These are phyloP conservation scores for Euphorbia pulcherrima DNA, from an alignment of 345 rosid species.

Conservation along the genomic window DNA sequence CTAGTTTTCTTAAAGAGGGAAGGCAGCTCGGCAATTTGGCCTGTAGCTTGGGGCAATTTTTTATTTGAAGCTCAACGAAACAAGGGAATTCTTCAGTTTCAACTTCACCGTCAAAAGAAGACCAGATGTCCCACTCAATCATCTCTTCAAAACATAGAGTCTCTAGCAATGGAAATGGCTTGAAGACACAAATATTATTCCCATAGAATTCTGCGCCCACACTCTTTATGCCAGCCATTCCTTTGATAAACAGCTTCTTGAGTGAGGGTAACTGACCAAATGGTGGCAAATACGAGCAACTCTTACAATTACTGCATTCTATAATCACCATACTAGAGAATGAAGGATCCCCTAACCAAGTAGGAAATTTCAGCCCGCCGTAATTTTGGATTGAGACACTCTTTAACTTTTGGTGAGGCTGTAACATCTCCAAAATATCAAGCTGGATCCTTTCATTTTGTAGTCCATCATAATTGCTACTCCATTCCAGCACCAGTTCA, in stretches of 20 bases:
- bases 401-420: constrained; percentile 13
- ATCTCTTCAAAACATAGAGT: constrained; percentile 18
- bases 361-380: constrained; percentile 7
- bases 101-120: constrained; percentile 4
- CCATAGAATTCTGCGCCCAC: constrained; percentile 19
- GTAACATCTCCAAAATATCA: constrained; percentile 8
- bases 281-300: constrained; percentile 5
- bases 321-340: constrained; percentile 11
- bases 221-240: constrained; percentile 4
- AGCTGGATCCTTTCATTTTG: not conserved
- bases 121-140: constrained; percentile 38
- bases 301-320: not conserved
- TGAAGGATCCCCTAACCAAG: constrained; percentile 20
- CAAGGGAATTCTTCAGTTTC: constrained; percentile 28
- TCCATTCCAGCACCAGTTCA: constrained; percentile 14
- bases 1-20: not conserved
- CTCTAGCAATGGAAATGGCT: constrained; percentile 16
- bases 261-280: constrained; percentile 11
- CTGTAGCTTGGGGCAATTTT: not conserved
- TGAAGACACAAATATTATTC: not conserved
- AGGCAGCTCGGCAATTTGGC: not conserved
- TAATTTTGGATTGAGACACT: constrained; percentile 3
- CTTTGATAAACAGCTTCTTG: constrained; percentile 4
- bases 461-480: not conserved
- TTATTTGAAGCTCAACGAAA: not conserved